These are phyloP conservation scores for Rhodamnia rubescens DNA, from an alignment of 345 rosid genomes.

Conservation along the genomic window DNA sequence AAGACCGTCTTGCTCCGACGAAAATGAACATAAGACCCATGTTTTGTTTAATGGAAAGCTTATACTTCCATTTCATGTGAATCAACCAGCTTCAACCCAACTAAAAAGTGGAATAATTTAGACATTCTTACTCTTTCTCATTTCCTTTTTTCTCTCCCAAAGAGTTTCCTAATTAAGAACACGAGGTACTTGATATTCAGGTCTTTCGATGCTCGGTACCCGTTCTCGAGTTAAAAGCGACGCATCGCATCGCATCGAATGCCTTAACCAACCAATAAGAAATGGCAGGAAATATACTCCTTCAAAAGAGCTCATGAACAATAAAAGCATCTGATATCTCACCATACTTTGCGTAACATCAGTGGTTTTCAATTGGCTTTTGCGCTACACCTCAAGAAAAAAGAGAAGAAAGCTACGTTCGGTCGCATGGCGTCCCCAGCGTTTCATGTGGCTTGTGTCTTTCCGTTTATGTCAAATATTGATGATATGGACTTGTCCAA, in stretches of 20 bases:
- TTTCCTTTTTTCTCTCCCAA: neutral
- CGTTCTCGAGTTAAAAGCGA: neutral
- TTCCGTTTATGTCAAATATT: neutral
- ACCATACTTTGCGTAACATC: neutral
- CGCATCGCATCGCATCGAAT: neutral
- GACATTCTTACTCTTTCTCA: neutral
- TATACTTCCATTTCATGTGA: neutral
- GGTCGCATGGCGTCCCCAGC: neutral
- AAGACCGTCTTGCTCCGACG: neutral
- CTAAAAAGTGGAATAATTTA: neutral
- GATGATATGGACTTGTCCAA: neutral
- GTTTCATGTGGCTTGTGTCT: neutral
- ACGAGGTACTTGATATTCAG: neutral
- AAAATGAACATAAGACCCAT: neutral
- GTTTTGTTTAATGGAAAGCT: neutral
- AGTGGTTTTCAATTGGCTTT: neutral
- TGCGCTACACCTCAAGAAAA: neutral
- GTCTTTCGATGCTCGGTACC: neutral
- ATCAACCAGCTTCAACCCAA: neutral
- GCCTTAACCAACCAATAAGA: neutral
- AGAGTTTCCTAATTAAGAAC: neutral
- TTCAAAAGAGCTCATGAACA: neutral
- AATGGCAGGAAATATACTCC: neutral
- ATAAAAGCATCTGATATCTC: neutral
- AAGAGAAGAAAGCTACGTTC: neutral